A percentile compares a stretch with the other conserved stretches of the same genome.
These are phyloP conservation scores for Pleurotus ostreatus DNA, from an alignment of 768 basidiomycete species.

Conservation along the genomic window DNA sequence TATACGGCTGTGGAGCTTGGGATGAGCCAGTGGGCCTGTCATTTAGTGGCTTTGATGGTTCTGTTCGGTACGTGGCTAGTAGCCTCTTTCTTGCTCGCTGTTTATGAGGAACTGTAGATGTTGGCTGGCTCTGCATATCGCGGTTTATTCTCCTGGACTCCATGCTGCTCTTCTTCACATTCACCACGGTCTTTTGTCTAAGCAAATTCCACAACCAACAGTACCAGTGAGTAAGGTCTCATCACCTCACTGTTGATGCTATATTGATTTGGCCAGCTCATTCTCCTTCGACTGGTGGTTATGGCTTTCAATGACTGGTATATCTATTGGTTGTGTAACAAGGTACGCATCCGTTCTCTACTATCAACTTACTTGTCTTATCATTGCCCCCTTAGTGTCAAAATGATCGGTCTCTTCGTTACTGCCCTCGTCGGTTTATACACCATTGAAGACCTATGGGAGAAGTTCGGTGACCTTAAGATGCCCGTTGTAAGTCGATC, in stretches of 20 bases:
- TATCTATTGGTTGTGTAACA: conserved; percentile 92
- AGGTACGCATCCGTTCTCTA: conserved; percentile 43
- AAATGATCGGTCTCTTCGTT: conserved; percentile 94
- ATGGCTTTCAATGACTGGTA: conserved; percentile 91
- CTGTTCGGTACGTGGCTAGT: conserved; percentile 61
- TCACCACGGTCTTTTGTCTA: conserved; percentile 91
- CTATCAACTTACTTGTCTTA: background rate
- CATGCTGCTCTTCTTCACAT: conserved; percentile 99
- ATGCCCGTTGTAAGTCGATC: conserved; percentile 73
- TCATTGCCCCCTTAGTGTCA: conserved; percentile 55
- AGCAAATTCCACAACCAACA: conserved; percentile 98
- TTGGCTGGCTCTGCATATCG: conserved; percentile 95
- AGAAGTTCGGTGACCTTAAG: conserved; percentile 93
- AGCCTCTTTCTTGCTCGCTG: background rate
- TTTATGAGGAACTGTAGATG: conserved; percentile 47
- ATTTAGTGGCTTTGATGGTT: conserved; percentile 92
- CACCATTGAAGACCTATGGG: conserved; percentile 97
- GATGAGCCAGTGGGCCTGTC: conserved; percentile 85
- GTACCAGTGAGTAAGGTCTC: conserved; percentile 61
- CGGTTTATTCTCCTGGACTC: conserved; percentile 97
- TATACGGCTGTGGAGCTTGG: conserved; percentile 93
- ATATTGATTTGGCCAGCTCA: conserved; percentile 44
- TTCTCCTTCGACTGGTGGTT: conserved; percentile 98
- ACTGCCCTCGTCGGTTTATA: conserved; percentile 94
- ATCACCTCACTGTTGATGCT: background rate